Base-by-base conservation (phyloP, 495 filamentous ascomycete species). In the Cudoniella acicularis region DNA sequence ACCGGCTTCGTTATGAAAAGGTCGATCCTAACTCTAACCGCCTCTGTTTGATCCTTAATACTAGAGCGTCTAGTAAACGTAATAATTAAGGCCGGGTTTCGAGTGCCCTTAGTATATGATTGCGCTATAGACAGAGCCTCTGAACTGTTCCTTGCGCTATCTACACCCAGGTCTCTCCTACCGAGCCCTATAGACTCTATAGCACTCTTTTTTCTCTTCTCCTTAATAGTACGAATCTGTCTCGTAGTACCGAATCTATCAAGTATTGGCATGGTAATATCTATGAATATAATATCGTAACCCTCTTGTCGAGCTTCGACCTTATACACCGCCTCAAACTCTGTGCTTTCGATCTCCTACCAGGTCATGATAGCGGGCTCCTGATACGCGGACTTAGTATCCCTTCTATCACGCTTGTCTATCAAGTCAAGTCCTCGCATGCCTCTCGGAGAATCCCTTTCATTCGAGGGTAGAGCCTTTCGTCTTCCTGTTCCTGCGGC, bases 1-100 rank as follows among this genome's bases (percentile, higher is more conserved):
- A 90, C 84, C 1, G 88, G 88, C 63, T 90, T 89, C 13, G 87
- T 89, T 61, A 91, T 73, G 66, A 89, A 91, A 13, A 87, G 66
- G 66, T 92, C 85, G 30, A 92, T 79, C 4, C 88, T 88, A 11
- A 81, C 82, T 6, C 76, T 77, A 56, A 85, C 76, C 0, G 88
- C 88, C 49, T 90, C 86, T 6, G 79, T 74, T 65, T 88, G 82
- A 60, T 87, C 86, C 16, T 78, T 75, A 4, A 77, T 75, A 40
- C 80, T 83, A 24, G 83, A 85, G 10, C 90, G 70, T 0, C 88
- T 88, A 0, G 88, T 91, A 27, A 91, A 70, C 0, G 88, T 86
- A 49, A 92, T 85, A 52, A 92, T 48, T 10, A 67, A 42, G 22
- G 62, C 62, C 11, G 65, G 61, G 17, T 47, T 51, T 8, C 47